Evolutionary conservation across 78 protist genomes (phyloP).

Genomic region (Polysphondylium violaceum): DNA sequence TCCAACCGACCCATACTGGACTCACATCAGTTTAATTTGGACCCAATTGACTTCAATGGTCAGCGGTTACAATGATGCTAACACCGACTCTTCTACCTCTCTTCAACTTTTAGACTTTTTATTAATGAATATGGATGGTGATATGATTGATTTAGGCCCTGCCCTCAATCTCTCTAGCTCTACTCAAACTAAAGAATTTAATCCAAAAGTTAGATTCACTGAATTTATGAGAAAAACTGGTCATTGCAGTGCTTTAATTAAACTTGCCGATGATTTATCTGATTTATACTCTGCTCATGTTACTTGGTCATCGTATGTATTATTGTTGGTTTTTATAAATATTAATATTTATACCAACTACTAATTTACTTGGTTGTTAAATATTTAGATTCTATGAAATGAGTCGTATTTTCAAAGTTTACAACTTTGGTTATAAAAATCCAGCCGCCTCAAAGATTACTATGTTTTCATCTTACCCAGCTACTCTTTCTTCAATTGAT

Average conservation of each 20-base stretch:
- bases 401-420: constrained; percentile 85
- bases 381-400: not conserved
- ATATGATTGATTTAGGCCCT: constrained; percentile 64
- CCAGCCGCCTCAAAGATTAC: not conserved
- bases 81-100: not conserved
- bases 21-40: constrained; percentile 24
- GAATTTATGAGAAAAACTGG: constrained; percentile 52
- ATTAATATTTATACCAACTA: not conserved
- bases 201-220: constrained; percentile 28
- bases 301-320: constrained; percentile 50
- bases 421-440: constrained; percentile 42
- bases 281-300: constrained; percentile 86
- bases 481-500: constrained; percentile 78
- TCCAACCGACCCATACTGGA: constrained; percentile 58
- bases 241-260: constrained; percentile 84
- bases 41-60: constrained; percentile 50
- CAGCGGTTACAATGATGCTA: constrained; percentile 64
- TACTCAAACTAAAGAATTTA: not conserved
- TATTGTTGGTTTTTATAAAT: not conserved
- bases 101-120: constrained; percentile 32
- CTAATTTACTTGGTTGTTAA: not conserved
- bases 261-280: constrained; percentile 48
- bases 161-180: constrained; percentile 24
- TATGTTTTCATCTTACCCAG: constrained; percentile 83
- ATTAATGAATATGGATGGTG: constrained; percentile 80